Evolutionary conservation across 164 flowering plant species (phyloP).

Genomic region (Liquidambar formosana): DNA sequence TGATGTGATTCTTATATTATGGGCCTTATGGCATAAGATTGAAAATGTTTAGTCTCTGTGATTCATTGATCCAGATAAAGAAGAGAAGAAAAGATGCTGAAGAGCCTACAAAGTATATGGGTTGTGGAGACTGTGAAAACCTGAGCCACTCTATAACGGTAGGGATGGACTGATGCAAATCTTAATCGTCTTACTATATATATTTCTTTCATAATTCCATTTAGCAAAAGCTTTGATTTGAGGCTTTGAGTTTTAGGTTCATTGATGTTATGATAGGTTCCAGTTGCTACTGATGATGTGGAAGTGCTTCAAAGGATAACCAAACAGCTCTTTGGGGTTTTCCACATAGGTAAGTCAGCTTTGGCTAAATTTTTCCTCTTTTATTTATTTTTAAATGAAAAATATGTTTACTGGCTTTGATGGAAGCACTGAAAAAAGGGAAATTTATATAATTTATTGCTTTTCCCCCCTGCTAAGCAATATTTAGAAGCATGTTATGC

Average conservation of each 20-base stretch:
- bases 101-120: constrained; percentile 91
- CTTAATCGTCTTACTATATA: background rate
- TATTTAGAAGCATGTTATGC: too few relatives aligned
- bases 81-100: constrained; percentile 80
- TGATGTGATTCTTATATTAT: background rate
- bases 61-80: constrained; percentile 52
- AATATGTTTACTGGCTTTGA: too few relatives aligned
- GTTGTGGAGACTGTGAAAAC: constrained; percentile 93
- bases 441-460: too few relatives aligned
- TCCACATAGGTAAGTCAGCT: constrained; percentile 53
- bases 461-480: too few relatives aligned
- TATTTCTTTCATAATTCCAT: background rate
- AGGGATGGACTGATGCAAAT: background rate
- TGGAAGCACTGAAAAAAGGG: too few relatives aligned
- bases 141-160: constrained; percentile 89
- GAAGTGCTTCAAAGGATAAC: constrained; percentile 81
- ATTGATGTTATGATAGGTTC: constrained; percentile 52
- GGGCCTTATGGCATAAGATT: background rate
- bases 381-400: too few relatives aligned
- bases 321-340: constrained; percentile 74
- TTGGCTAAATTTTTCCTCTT: too few relatives aligned
- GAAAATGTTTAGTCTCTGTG: background rate
- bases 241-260: background rate
- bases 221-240: background rate
- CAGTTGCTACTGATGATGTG: constrained; percentile 76